These are phyloP conservation scores for Abrus precatorius DNA, from an alignment of 306 rosid genomes.

Conservation along the genomic window DNA sequence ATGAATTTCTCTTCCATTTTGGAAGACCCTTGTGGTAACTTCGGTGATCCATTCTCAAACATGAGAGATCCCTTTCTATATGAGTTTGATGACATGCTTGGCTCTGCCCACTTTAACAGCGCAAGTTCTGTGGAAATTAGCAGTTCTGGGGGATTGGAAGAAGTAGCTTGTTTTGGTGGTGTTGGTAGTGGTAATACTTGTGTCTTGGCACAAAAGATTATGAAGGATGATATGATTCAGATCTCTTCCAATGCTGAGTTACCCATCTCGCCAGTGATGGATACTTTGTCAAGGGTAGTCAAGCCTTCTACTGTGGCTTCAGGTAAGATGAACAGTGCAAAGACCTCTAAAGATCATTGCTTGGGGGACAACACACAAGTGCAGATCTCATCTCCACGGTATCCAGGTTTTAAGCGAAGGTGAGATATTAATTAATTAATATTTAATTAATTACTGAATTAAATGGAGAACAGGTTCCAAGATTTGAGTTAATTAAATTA, in stretches of 20 bases:
- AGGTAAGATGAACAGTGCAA: slow-evolving; percentile 51
- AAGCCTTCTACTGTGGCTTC: slow-evolving; percentile 50
- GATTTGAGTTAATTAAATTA: slow-evolving; percentile 12
- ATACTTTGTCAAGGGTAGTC: slow-evolving; percentile 49
- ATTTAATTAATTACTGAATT: not conserved
- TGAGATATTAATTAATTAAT: slow-evolving; percentile 27
- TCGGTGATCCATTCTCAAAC: slow-evolving; percentile 84
- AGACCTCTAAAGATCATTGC: slow-evolving; percentile 52
- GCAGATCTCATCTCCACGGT: slow-evolving; percentile 86
- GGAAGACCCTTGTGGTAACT: slow-evolving; percentile 47
- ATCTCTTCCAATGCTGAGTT: slow-evolving; percentile 65
- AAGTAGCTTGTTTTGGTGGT: not conserved
- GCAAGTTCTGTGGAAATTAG: slow-evolving; percentile 41
- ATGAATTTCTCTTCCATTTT: slow-evolving; percentile 42
- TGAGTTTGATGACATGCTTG: slow-evolving; percentile 41
- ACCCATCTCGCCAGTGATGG: slow-evolving; percentile 33
- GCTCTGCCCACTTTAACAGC: slow-evolving; percentile 45
- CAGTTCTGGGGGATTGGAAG: slow-evolving; percentile 12
- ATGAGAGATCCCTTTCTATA: slow-evolving; percentile 76
- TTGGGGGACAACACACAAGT: slow-evolving; percentile 57
- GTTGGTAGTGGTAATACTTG: not conserved
- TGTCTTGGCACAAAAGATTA: not conserved
- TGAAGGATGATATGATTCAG: slow-evolving; percentile 61
- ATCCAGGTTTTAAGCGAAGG: slow-evolving; percentile 80
- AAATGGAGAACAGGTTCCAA: slow-evolving; percentile 28